Evolutionary conservation across 2,329 filamentous ascomycete genomes (phyloP).

Genomic region (Kalaharituber pfeilii): DNA sequence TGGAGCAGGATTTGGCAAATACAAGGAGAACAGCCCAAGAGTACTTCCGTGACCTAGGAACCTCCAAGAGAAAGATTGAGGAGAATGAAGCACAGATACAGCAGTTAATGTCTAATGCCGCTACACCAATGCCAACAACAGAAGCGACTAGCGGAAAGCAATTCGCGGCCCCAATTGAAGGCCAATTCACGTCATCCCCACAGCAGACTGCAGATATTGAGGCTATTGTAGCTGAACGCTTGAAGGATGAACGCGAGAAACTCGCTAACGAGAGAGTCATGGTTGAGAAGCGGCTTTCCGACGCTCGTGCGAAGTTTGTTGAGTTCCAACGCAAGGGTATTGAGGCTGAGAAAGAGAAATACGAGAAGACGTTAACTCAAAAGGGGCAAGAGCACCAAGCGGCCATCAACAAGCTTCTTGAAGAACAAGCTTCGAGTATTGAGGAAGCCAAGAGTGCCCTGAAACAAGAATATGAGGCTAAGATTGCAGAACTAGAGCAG

Average conservation of each 20-base stretch:
- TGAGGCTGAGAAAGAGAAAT: slow-evolving; percentile 12
- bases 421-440: slow-evolving; percentile 12
- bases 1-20: slow-evolving; percentile 2
- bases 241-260: not conserved
- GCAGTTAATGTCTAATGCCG: not conserved
- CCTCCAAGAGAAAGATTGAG: not conserved
- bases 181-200: not conserved
- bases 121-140: not conserved
- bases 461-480: slow-evolving; percentile 13
- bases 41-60: slow-evolving; percentile 12
- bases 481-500: not conserved
- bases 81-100: not conserved
- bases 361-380: slow-evolving; percentile 23
- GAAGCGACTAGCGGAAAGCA: not conserved
- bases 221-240: not conserved
- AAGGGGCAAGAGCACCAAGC: slow-evolving; percentile 28
- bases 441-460: slow-evolving; percentile 10
- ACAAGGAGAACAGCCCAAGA: slow-evolving; percentile 9
- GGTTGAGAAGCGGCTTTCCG: slow-evolving; percentile 13
- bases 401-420: slow-evolving; percentile 19
- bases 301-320: slow-evolving; percentile 8
- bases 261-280: slow-evolving; percentile 5
- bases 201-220: slow-evolving; percentile 7
- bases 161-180: not conserved
- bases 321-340: slow-evolving; percentile 16